Base-by-base conservation (phyloP, 192 early-diverging fungal genomes). In the Allomyces arbusculus region DNA sequence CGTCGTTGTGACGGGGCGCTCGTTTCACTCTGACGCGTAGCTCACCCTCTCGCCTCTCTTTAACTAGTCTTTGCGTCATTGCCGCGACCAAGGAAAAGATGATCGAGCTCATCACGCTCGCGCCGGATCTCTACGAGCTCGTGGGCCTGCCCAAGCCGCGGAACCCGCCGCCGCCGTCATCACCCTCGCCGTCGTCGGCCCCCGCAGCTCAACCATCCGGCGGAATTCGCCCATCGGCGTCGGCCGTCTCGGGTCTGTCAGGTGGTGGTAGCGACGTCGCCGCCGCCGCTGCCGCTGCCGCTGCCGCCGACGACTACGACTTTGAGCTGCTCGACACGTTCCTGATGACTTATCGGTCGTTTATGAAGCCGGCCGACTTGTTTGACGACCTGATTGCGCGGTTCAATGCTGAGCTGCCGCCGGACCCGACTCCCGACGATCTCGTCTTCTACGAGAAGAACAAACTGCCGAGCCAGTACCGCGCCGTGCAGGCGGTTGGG, bases 361-460 rank as follows among this genome's bases (percentile, higher is more conserved):
- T 81, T 66, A 73, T 79, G 68, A 80, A 64, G 1, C 77, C 82
- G 3, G 63, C 66, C 19, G 79, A 82, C 20, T 79, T 83, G 26
- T 80, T 82, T 62, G 69, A 76, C 24, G 67, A 75, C 45, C 67
- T 83, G 9, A 69, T 83, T 14, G 72, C 66, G 4, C 70, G 74
- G 26, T 83, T 81, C 68, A 73, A 80, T 65, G 71, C 69, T 55
- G 75, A 73, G 62, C 67, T 70, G 16, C 77, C 75, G 10, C 71
- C 20, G 5, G 68, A 77, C 62, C 75, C 78, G 23, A 69, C 74
- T 19, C 64, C 68, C 1, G 78, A 78, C 45, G 80, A 82, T 40
- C 58, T 77, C 10, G 74, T 71, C 23, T 82, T 70, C 61, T 82
- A 74, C 66, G 66, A 69, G 4, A 70, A 67, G 26, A 77, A 75